Base-by-base conservation (phyloP, 768 basidiomycete species). In the Terana coerulea region DNA sequence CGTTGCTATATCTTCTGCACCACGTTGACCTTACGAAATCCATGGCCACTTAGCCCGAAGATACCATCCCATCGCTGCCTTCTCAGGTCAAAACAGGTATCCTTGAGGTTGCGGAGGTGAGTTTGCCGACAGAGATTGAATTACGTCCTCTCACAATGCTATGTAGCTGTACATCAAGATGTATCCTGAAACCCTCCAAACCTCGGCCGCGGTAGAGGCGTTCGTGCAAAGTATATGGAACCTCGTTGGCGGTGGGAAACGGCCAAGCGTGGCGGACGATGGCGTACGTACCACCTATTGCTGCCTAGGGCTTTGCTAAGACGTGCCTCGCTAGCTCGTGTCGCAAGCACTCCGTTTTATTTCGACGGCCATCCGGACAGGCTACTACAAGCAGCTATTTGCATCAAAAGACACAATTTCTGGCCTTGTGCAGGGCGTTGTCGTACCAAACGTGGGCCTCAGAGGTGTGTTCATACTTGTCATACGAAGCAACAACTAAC, bases 191-290 rank as follows among this genome's bases (percentile, higher is more conserved):
- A 83, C 88, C 64, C 72, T 91, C 12, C 73, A 79, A 57, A 75
- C 78, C 53, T 79, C 83, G 0, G 70, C 74, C 3, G 76, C 86
- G 0, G 81, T 92, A 12, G 78, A 81, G 58, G 72, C 77, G 5
- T 85, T 98, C 56, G 91, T 98, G 17, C 80, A 86, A 61, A 80
- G 82, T 22, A 90, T 98, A n/a, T 98, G 95, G 97, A 75, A 77
- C 17, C 81, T 98, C 46, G 74, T 98, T 42, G 90, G 88, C 9
- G 77, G 80, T 12, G 82, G 83, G 44, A 79, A 79, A 59, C 75
- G 86, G 33, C 79, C 84, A n/a, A 75, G 78, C 39, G 75, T 88
- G 26, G 75, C 81, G 10, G 86, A 93, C 53, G 91, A 94, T 67
- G 75, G 75, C 22, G 90, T 91, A 67, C 54, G 79, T 67, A n/a